A percentile compares a stretch with the other conserved stretches of the same genome.
Conservation (phyloP, 2,329 filamentous ascomycete genomes). For the Helminthosporium solani region DNA sequence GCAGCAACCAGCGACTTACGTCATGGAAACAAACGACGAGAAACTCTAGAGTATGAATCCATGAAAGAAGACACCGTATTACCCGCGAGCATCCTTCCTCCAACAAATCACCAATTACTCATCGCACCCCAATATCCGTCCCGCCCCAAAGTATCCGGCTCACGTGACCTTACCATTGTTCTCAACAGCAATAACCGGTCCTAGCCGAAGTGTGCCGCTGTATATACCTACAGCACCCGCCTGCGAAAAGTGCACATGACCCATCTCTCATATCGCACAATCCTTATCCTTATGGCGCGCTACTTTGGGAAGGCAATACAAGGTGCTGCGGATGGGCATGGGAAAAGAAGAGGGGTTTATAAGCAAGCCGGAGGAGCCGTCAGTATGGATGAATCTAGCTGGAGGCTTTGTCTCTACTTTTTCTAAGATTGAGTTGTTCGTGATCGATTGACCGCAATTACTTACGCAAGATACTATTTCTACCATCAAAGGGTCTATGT, state of each 20-base stretch:
- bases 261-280: neutral
- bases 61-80: neutral
- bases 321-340: conserved; percentile 32
- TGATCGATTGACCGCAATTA: no score
- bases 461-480: no score
- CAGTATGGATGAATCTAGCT: neutral
- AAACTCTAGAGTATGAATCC: no score
- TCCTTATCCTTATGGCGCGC: conserved; percentile 1
- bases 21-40: no score
- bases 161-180: conserved; percentile 6
- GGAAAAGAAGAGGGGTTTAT: conserved; percentile 20
- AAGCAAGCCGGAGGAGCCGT: neutral
- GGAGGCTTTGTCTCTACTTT: neutral
- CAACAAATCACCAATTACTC: neutral
- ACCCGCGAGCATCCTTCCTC: neutral
- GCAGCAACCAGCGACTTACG: no score
- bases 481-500: neutral
- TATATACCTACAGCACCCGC: conserved; percentile 23
- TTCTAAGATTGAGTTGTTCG: neutral
- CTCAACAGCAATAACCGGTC: conserved; percentile 18
- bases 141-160: conserved; percentile 20
- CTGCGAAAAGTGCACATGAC: conserved; percentile 13
- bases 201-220: conserved; percentile 24
- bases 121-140: conserved; percentile 18
- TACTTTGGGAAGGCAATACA: conserved; percentile 20